These are phyloP conservation scores for Podospora tetraspora DNA, from an alignment of 495 filamentous ascomycete genomes.

Conservation along the genomic window DNA sequence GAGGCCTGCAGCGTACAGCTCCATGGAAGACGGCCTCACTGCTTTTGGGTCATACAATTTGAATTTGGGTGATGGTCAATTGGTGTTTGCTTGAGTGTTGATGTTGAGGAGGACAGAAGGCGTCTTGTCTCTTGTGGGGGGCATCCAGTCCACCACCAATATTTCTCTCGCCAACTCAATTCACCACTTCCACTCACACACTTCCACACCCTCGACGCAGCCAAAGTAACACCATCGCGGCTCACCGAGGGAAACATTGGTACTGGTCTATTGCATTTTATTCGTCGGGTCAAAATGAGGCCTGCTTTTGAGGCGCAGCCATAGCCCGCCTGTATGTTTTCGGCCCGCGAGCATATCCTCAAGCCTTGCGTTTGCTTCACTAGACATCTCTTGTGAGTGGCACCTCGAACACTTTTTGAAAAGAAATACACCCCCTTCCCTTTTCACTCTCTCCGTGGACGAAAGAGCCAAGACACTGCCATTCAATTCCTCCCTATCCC, in stretches of 20 bases:
- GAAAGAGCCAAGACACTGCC: background rate
- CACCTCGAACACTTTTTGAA: background rate
- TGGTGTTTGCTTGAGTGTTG: background rate
- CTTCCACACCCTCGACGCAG: background rate
- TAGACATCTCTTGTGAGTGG: background rate
- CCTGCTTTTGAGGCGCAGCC: background rate
- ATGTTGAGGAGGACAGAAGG: too few species aligned
- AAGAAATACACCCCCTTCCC: background rate
- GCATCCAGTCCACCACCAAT: too few species aligned
- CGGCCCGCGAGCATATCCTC: background rate
- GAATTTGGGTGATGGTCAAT: background rate
- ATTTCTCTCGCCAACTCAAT: background rate
- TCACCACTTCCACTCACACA: background rate
- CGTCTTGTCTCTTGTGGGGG: too few species aligned
- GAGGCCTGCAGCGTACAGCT: conserved; percentile 47
- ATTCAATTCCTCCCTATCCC: background rate
- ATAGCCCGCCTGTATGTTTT: background rate
- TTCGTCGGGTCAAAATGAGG: background rate
- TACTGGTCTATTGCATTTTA: background rate
- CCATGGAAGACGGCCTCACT: conserved; percentile 25
- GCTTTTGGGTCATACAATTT: background rate
- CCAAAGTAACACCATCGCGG: background rate
- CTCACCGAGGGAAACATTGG: background rate
- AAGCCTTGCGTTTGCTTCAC: background rate
- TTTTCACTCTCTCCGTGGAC: background rate